These are phyloP conservation scores for Catenaria anguillulae DNA, from an alignment of 371 early-diverging fungal genomes.

Conservation along the genomic window DNA sequence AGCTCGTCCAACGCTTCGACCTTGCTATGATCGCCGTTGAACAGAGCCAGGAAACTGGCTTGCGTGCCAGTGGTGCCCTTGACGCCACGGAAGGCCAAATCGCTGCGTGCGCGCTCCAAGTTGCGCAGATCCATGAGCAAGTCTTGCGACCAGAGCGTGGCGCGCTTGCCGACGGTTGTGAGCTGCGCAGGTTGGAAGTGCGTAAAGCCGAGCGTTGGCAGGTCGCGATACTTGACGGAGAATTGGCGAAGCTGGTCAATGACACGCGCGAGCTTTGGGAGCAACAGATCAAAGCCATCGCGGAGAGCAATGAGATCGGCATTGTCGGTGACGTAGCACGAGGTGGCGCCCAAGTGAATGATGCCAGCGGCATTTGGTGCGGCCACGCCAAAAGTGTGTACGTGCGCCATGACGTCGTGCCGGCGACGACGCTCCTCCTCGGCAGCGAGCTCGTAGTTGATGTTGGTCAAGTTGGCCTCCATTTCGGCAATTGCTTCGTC, in stretches of 20 bases:
- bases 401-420: constrained; percentile 97
- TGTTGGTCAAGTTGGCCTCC: constrained; percentile 67
- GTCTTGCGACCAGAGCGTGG: constrained; percentile 88
- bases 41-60: constrained; percentile 89
- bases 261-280: constrained; percentile 70
- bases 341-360: constrained; percentile 94
- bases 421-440: constrained; percentile 85
- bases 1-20: constrained; percentile 74
- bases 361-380: constrained; percentile 84
- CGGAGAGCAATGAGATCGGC: constrained; percentile 89
- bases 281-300: constrained; percentile 79
- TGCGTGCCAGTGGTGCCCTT: constrained; percentile 99
- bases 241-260: constrained; percentile 67
- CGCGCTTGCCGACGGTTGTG: constrained; percentile 95
- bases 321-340: constrained; percentile 95
- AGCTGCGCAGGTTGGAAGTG: constrained; percentile 97
- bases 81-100: constrained; percentile 86
- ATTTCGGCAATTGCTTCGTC: constrained; percentile 78
- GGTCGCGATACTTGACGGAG: constrained; percentile 57
- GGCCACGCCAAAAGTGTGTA: constrained; percentile 87
- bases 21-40: constrained; percentile 87
- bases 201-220: constrained; percentile 93
- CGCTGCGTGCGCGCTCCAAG: constrained; percentile 70
- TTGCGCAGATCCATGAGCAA: constrained; percentile 90
- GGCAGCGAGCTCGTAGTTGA: constrained; percentile 79